These are phyloP conservation scores for Paramecium sexaurelia DNA, from an alignment of 73 alveolate species.

Conservation along the genomic window DNA sequence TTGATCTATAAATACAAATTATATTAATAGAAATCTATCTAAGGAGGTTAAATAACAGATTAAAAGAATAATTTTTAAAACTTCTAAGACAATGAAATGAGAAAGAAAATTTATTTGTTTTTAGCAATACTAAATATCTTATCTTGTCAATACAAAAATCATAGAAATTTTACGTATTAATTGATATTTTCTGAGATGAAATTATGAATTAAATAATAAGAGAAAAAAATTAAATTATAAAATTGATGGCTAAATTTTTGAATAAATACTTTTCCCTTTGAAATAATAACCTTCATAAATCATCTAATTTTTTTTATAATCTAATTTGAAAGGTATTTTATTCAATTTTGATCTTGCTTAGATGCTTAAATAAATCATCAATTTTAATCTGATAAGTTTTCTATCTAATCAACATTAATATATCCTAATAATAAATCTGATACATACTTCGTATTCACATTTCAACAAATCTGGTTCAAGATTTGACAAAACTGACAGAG, in stretches of 20 bases:
- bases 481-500: background rate
- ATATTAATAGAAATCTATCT: too few species aligned
- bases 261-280: background rate
- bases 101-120: too few species aligned
- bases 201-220: too few species aligned
- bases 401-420: background rate
- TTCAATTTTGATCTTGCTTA: background rate
- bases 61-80: too few species aligned
- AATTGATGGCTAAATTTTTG: background rate
- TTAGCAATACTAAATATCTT: too few species aligned
- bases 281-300: background rate
- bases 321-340: background rate
- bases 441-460: conserved; percentile 2
- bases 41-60: too few species aligned
- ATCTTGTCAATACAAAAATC: too few species aligned
- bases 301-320: background rate
- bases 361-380: background rate
- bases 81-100: too few species aligned
- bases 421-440: background rate
- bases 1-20: too few species aligned
- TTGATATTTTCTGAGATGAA: too few species aligned
- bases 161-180: too few species aligned
- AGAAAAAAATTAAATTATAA: too few species aligned
- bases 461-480: background rate
- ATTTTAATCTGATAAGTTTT: background rate